Base-by-base conservation (phyloP, 2,329 filamentous ascomycete species). In the Alternaria conjuncta region DNA sequence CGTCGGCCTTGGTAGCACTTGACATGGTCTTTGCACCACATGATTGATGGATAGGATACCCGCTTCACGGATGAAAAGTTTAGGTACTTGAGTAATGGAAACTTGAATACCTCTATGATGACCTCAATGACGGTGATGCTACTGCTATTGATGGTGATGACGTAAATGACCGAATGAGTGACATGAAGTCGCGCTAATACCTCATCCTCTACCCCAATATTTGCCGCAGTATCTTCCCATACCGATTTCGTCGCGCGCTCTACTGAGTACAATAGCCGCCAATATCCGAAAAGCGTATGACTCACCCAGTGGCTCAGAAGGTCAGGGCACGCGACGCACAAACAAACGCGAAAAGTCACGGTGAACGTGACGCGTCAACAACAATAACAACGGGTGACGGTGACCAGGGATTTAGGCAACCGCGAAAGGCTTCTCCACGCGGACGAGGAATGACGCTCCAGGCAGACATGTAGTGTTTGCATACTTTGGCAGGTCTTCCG, bases 231-330 rank as follows among this genome's bases (percentile, higher is more conserved):
- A 36, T 5, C 32, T 5, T n/a, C 32, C 2, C 7, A 5, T 4
- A 2, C 0, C 0, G 32, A 5, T 0, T 3, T n/a, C 15, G 2
- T n/a, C 2, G 15, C 15, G 32, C 32, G 3, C 18, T 41, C 0
- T 5, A 4, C n/a, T 0, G 1, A 18, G 0, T 41, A 11, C 15
- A 11, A 41, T 18, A 41, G 36, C 36, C 36, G 8, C 3, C 9
- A 0, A 11, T 41, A 18, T 41, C 36, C 36, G 36, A 18, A 18
- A 41, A 18, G 0, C 8, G 36, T 41, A n/a, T 41, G n/a, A 18
- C 36, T 41, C 36, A 41, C 9, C 2, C 36, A 2, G 0, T 41
- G 8, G 36, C 36, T 41, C 36, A 10, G n/a, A 3, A 41, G n/a
- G 36, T 3, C 0, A 41, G n/a, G 36, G 9, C 36, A 41, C 36